Base-by-base conservation (phyloP, 495 filamentous ascomycete genomes). In the Aspergillus affinis region DNA sequence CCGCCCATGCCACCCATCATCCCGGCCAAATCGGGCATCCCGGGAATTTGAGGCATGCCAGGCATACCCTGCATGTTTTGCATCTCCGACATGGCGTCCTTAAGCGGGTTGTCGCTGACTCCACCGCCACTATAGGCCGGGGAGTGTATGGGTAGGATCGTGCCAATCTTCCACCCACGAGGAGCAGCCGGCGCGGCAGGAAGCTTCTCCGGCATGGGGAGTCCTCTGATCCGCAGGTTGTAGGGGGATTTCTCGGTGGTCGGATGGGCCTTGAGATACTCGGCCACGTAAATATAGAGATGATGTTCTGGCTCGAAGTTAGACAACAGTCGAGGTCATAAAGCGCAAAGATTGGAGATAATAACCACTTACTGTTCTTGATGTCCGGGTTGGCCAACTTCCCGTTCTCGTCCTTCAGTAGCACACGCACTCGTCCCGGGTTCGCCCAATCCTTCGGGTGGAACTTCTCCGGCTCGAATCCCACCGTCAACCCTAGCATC, bases 391-490 rank as follows among this genome's bases (percentile, higher is more conserved):
- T 83, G 53, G 79, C 59, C 46, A 72, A 63, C 48, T 71, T 65
- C 36, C 84, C 82, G 54, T 73, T 62, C 54, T 80, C 75, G 55
- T 84, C 77, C 71, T 90, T 90, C 17, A 97, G 74, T 65, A 84
- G 74, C 20, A 97, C 84, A 53, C 90, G 83, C 63, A 98, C 92
- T 27, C 94, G 81, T 0, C 94, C 94, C 13, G 94, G 94, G 76
- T 98, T 98, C 36, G 88, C 89, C 94, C 94, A 98, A 75, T 98
- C 94, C 75, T 93, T 92, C 0, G 94, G 94, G 77, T 98, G 94
- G 49, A 86, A 79, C 76, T 96, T 97, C 65, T 87, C 89, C 0
- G 93, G 92, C 73, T 98, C 94, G 71, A 97, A 88, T 6, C 92
- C 88, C 30, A 87, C 86, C 29, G 84, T 82, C 59, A 97, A 73